Percentiles rank a stretch among this genome's conserved stretches.
Evolutionary conservation across 2,329 filamentous ascomycete genomes (phyloP).

Genomic region (Epichloe aotearoae): DNA sequence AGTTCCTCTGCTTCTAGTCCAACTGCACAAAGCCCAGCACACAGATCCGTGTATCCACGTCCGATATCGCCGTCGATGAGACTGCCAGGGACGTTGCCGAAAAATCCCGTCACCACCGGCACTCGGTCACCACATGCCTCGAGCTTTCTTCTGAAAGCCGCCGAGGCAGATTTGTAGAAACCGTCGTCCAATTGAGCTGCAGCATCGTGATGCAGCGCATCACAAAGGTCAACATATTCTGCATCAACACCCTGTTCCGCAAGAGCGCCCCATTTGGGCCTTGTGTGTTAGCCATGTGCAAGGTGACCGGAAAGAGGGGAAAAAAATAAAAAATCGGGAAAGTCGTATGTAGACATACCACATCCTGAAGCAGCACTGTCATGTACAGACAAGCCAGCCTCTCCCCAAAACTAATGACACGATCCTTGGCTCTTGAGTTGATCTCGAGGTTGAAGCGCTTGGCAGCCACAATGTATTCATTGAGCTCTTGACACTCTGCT

Average conservation of each 20-base stretch:
- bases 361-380: slow-evolving; percentile 69
- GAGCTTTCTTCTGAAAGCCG: slow-evolving; percentile 50
- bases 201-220: slow-evolving; percentile 58
- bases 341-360: slow-evolving; percentile 25
- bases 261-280: slow-evolving; percentile 14
- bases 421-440: slow-evolving; percentile 66
- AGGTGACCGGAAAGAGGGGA: background rate
- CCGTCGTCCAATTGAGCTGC: slow-evolving; percentile 46
- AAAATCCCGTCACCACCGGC: slow-evolving; percentile 83
- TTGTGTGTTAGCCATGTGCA: slow-evolving; percentile 1
- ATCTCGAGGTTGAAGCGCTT: slow-evolving; percentile 61
- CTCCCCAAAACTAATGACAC: slow-evolving; percentile 89
- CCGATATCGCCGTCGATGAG: slow-evolving; percentile 81
- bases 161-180: slow-evolving; percentile 57
- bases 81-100: slow-evolving; percentile 83
- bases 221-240: slow-evolving; percentile 80
- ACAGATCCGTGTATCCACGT: slow-evolving; percentile 92
- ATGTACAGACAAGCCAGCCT: slow-evolving; percentile 91
- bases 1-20: slow-evolving; percentile 77
- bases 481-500: slow-evolving; percentile 65
- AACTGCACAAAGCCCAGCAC: slow-evolving; percentile 82
- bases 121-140: slow-evolving; percentile 51
- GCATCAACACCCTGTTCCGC: slow-evolving; percentile 55
- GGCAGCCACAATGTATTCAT: slow-evolving; percentile 56
- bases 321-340: background rate